Percentiles rank a stretch among this genome's conserved stretches.
These are phyloP conservation scores for Tylopilus vinaceipallidus DNA, from an alignment of 768 basidiomycete species.

Conservation along the genomic window DNA sequence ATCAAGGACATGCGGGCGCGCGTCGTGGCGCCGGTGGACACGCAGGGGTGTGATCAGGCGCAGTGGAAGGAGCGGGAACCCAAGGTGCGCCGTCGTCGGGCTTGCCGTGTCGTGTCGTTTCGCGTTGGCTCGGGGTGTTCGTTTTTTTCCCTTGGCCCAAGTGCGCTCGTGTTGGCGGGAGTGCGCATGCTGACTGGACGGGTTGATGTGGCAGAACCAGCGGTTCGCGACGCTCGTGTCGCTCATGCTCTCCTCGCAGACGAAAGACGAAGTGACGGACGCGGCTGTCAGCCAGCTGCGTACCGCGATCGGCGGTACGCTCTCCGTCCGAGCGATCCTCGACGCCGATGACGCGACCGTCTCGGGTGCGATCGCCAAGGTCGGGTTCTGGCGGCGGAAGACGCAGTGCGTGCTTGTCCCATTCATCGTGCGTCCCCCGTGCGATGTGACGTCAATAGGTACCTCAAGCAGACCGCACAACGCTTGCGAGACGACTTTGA, in stretches of 20 bases:
- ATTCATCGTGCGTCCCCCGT: no score
- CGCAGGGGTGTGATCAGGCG: conserved; percentile 82
- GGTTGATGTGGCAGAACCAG: conserved; percentile 52
- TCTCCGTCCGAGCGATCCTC: conserved; percentile 71
- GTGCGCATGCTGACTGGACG: no score
- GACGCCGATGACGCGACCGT: conserved; percentile 62
- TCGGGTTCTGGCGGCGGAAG: conserved; percentile 92
- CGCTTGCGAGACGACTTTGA: conserved; percentile 68
- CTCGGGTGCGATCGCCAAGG: conserved; percentile 76
- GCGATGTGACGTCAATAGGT: conserved; percentile 39
- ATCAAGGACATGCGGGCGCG: conserved; percentile 76
- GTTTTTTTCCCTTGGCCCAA: neutral
- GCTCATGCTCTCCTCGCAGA: conserved; percentile 94
- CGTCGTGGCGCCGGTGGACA: conserved; percentile 85
- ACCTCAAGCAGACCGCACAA: conserved; percentile 71
- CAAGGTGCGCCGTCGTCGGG: conserved; percentile 42
- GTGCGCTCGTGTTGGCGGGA: no score
- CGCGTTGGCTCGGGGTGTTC: no score
- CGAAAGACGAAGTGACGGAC: conserved; percentile 87
- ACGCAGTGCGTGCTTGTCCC: conserved; percentile 53
- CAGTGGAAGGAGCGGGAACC: conserved; percentile 62
- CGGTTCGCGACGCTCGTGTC: conserved; percentile 87
- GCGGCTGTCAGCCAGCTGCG: conserved; percentile 77
- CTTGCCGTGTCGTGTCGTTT: neutral
- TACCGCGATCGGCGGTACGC: conserved; percentile 67